Conservation (phyloP, 2,329 filamentous ascomycete species). For the Tricladium varicosporioides region DNA sequence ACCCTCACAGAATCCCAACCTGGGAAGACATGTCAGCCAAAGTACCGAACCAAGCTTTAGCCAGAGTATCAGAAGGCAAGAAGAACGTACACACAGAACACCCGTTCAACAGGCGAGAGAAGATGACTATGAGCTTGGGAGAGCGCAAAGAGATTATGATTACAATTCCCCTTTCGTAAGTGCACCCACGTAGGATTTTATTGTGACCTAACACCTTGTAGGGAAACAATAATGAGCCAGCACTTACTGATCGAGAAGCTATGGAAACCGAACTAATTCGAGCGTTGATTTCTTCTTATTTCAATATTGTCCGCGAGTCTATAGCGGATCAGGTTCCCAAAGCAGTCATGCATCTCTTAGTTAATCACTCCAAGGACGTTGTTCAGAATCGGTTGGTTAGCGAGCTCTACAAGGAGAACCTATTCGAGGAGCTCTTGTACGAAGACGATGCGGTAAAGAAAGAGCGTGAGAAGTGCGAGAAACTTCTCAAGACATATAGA, state of each 20-base stretch:
- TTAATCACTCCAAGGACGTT: conserved; percentile 97
- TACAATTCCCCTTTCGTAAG: conserved; percentile 47
- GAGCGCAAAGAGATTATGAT: conserved; percentile 38
- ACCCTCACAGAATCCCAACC: conserved; percentile 36
- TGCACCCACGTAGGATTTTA: conserved; percentile 23
- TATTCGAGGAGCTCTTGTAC: conserved; percentile 92
- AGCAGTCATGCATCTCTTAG: conserved; percentile 96
- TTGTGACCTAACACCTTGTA: conserved; percentile 34
- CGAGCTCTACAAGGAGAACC: conserved; percentile 86
- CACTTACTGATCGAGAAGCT: conserved; percentile 90
- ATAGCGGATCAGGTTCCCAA: conserved; percentile 98
- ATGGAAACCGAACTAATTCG: conserved; percentile 98
- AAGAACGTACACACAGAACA: conserved; percentile 46
- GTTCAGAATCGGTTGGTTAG: conserved; percentile 96
- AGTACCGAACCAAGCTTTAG: conserved; percentile 77
- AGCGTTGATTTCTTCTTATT: conserved; percentile 95
- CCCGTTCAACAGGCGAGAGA: conserved; percentile 50
- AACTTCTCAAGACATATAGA: conserved; percentile 89
- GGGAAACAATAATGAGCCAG: conserved; percentile 69
- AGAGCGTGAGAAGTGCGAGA: conserved; percentile 98
- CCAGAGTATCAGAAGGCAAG: conserved; percentile 75
- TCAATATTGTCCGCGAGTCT: conserved; percentile 98
- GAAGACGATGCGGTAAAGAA: conserved; percentile 98
- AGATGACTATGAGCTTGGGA: conserved; percentile 35
- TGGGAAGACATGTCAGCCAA: conserved; percentile 71